phyloP scores from a whole-genome alignment of 1,284 basidiomycete genomes.

The Farysia itapuensis region DNA sequence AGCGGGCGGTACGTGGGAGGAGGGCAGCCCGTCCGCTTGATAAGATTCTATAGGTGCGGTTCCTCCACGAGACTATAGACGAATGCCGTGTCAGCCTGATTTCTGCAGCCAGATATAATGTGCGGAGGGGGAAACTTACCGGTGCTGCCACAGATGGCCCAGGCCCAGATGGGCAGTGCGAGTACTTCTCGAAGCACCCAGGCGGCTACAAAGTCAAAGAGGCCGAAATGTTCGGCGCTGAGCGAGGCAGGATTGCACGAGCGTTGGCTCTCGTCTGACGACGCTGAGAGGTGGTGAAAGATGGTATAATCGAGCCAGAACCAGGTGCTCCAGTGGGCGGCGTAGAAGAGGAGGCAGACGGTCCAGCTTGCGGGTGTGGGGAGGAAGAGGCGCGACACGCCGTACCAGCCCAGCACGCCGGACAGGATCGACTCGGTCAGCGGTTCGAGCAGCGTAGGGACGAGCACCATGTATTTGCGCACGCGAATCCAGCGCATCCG shows the following conservation, averaged over 20 bases:
- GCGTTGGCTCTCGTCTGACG: conserved; percentile 20
- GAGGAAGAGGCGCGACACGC: conserved; percentile 23
- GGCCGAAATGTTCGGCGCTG: conserved; percentile 9
- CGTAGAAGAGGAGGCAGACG: conserved; percentile 13
- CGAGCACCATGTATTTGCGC: conserved; percentile 54
- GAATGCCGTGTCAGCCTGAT: not conserved
- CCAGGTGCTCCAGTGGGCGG: conserved; percentile 31
- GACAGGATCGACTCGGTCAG: conserved; percentile 56
- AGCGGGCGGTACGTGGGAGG: too few species aligned
- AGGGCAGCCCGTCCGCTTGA: conserved; percentile 26
- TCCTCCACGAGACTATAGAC: conserved; percentile 27
- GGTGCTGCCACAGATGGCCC: conserved; percentile 52
- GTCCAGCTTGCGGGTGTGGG: not conserved
- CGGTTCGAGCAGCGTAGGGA: conserved; percentile 53
- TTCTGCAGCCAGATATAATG: conserved; percentile 46
- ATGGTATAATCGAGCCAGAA: conserved; percentile 19
- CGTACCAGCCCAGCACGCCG: conserved; percentile 45
- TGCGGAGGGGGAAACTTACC: conserved; percentile 1
- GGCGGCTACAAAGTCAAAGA: conserved; percentile 24
- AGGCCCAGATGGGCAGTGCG: conserved; percentile 56
- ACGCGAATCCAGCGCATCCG: conserved; percentile 60
- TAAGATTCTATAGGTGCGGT: conserved; percentile 27
- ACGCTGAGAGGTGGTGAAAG: conserved; percentile 18
- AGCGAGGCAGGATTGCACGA: conserved; percentile 19
- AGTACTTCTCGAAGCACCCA: conserved; percentile 52